Percentiles rank a stretch among this genome's conserved stretches.
Evolutionary conservation across 495 filamentous ascomycete genomes (phyloP).

Genomic region (Aspergillus homomorphus): DNA sequence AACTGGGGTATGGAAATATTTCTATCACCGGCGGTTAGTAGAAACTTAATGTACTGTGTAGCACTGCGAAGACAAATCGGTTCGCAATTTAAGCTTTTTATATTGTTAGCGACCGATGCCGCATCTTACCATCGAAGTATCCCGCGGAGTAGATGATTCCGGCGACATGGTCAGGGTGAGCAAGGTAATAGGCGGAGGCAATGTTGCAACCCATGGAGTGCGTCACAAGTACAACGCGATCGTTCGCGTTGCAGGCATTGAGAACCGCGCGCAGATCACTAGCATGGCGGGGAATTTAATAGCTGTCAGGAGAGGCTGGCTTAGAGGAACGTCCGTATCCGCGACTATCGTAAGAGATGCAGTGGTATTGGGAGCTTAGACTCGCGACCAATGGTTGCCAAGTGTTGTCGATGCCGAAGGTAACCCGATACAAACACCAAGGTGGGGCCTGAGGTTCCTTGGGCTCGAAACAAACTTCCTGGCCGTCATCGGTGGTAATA

Average conservation of each 20-base stretch:
- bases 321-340: conserved; percentile 8
- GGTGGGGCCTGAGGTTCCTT: neutral
- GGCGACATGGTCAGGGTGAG: neutral
- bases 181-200: neutral
- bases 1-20: too few species aligned
- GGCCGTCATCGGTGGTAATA: conserved; percentile 2
- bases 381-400: neutral
- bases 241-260: neutral
- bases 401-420: conserved; percentile 1
- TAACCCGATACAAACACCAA: conserved; percentile 4
- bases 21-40: too few species aligned
- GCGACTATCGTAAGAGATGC: conserved; percentile 4
- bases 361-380: neutral
- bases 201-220: conserved; percentile 9
- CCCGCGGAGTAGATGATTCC: neutral
- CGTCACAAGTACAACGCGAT: neutral
- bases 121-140: conserved; percentile 9
- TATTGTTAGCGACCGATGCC: too few species aligned
- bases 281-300: conserved; percentile 4
- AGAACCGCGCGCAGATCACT: neutral
- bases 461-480: conserved; percentile 1
- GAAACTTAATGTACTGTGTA: too few species aligned
- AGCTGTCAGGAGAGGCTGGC: neutral
- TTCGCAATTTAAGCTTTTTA: too few species aligned
- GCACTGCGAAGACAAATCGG: too few species aligned